phyloP scores from a whole-genome alignment of 2,329 filamentous ascomycete species.

The Fusarium newnesense region DNA sequence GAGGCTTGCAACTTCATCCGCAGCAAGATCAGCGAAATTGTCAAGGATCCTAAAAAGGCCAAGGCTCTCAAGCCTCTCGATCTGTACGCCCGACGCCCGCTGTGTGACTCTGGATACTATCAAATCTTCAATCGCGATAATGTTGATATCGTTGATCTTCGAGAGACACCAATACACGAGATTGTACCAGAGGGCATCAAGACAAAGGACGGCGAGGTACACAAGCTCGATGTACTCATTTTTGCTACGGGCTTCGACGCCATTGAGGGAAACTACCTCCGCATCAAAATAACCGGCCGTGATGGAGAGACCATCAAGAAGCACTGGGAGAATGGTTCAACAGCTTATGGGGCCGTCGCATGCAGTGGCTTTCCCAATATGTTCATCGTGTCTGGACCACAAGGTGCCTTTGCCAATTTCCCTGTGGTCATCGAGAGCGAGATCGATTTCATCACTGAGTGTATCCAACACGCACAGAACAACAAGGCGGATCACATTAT shows the following conservation, averaged over 20 bases:
- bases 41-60: background rate
- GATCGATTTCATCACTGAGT: background rate
- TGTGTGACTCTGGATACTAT: background rate
- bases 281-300: background rate
- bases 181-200: background rate
- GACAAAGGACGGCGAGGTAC: background rate
- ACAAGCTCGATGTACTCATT: background rate
- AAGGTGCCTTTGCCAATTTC: background rate
- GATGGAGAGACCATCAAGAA: background rate
- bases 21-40: background rate
- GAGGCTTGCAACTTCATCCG: background rate
- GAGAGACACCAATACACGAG: background rate
- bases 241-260: background rate
- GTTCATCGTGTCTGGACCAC: background rate
- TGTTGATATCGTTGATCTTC: background rate
- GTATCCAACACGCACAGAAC: background rate
- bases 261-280: background rate
- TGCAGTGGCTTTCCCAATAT: background rate
- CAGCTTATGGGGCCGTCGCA: background rate
- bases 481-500: background rate
- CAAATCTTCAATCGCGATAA: background rate
- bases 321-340: background rate
- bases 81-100: background rate
- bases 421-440: background rate
- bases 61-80: background rate